Percentiles rank a stretch among this genome's conserved stretches.
phyloP scores from a whole-genome alignment of 345 rosid species.

The Nasturtium officinale region DNA sequence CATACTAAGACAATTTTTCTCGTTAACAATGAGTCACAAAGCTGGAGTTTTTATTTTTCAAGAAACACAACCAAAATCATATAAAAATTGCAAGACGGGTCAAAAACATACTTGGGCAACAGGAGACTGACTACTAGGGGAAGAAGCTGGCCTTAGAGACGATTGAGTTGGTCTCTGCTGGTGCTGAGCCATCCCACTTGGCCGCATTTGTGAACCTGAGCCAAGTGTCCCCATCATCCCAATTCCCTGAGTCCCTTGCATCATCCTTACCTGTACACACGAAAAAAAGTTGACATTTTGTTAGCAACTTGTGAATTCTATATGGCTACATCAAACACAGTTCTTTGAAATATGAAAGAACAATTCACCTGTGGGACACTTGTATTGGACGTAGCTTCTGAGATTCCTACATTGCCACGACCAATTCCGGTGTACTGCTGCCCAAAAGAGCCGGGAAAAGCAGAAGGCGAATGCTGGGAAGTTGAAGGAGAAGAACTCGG shows the following conservation, averaged over 20 bases:
- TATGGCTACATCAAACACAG: slow-evolving; percentile 11
- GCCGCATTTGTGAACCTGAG: slow-evolving; percentile 67
- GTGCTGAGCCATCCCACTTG: slow-evolving; percentile 72
- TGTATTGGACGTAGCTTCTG: slow-evolving; percentile 54
- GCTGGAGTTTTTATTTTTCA: not conserved
- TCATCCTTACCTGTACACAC: slow-evolving; percentile 54
- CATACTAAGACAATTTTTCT: not conserved
- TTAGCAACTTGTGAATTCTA: not conserved
- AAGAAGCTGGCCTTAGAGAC: slow-evolving; percentile 58
- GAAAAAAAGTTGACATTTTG: slow-evolving; percentile 5
- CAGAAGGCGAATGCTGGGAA: slow-evolving; percentile 52
- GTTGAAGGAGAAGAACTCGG: slow-evolving; percentile 51
- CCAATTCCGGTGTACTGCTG: slow-evolving; percentile 64
- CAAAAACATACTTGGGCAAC: slow-evolving; percentile 60
- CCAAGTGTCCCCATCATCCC: slow-evolving; percentile 69
- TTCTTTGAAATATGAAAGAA: not conserved
- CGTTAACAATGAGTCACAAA: slow-evolving; percentile 15
- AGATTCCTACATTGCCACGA: slow-evolving; percentile 50
- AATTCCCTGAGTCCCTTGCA: slow-evolving; percentile 69
- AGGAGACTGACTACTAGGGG: slow-evolving; percentile 60
- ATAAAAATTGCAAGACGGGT: not conserved
- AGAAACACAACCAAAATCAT: not conserved
- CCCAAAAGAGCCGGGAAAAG: slow-evolving; percentile 69
- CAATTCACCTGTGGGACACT: slow-evolving; percentile 55
- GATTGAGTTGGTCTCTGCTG: slow-evolving; percentile 80